Conservation (phyloP, 2,329 filamentous ascomycete species). For the Zymoseptoria passerinii region DNA sequence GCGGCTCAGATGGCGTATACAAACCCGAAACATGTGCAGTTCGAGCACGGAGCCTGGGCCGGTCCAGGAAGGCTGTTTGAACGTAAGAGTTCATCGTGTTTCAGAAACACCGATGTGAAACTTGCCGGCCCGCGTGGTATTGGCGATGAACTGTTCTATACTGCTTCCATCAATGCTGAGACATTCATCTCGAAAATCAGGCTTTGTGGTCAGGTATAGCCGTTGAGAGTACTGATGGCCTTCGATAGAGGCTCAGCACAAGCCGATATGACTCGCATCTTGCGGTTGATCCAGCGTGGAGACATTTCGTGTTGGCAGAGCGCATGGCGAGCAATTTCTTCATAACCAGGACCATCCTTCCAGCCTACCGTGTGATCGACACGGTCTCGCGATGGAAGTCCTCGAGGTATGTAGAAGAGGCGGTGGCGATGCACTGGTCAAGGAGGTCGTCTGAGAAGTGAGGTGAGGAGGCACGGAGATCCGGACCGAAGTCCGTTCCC, state of each 20-base stretch:
- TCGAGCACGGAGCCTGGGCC: neutral
- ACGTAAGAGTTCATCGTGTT: neutral
- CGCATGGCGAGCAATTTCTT: neutral
- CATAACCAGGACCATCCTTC: neutral
- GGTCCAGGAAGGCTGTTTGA: neutral
- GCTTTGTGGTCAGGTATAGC: neutral
- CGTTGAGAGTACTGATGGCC: neutral
- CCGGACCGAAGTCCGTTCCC: neutral
- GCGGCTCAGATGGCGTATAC: neutral
- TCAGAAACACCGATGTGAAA: neutral
- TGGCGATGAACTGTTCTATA: neutral
- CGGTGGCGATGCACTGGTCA: neutral
- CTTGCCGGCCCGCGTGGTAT: neutral
- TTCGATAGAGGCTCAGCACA: neutral
- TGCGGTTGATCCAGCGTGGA: neutral
- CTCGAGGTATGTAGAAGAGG: neutral
- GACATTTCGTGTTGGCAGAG: neutral
- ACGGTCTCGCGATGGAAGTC: neutral
- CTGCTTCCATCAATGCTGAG: neutral
- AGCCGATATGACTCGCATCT: neutral
- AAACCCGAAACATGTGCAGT: neutral
- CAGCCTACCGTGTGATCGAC: neutral
- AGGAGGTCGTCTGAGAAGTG: neutral
- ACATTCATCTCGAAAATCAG: neutral
- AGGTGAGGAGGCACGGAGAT: neutral